Percentiles rank a stretch among this genome's conserved stretches.
phyloP scores from a whole-genome alignment of 1,139 yeast genomes.

The Protomyces inundatus region DNA sequence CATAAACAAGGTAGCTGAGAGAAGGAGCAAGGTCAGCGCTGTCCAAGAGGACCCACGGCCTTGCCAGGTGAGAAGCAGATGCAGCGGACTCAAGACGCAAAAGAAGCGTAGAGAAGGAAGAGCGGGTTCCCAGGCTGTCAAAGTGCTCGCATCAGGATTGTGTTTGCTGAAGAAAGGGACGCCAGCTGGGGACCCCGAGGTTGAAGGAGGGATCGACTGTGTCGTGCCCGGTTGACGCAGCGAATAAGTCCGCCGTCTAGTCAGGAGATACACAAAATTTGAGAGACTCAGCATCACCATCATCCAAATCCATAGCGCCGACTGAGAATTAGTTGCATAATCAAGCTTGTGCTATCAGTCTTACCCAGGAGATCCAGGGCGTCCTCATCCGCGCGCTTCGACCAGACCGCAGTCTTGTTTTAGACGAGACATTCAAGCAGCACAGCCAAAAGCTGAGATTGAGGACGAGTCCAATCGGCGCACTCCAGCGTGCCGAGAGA shows the following conservation, averaged over 20 bases:
- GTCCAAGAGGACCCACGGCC: constrained; percentile 41
- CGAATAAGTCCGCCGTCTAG: not conserved
- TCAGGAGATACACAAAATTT: not conserved
- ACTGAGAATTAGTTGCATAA: not conserved
- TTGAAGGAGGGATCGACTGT: constrained; percentile 23
- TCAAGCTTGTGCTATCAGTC: not conserved
- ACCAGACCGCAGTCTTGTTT: not conserved
- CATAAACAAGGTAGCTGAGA: constrained; percentile 37
- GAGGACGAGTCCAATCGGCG: constrained; percentile 2
- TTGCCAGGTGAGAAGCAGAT: constrained; percentile 43
- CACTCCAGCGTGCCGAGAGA: constrained; percentile 1
- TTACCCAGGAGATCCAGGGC: not conserved
- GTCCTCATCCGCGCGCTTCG: no score
- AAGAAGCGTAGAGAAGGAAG: constrained; percentile 48
- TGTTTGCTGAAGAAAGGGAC: not conserved
- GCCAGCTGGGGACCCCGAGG: constrained; percentile 44
- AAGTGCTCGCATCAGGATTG: constrained; percentile 40
- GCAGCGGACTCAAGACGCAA: constrained; percentile 56
- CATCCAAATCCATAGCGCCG: not conserved
- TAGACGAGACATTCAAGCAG: not conserved
- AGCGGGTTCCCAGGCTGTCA: constrained; percentile 51
- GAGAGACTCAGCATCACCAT: not conserved
- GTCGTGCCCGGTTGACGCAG: not conserved
- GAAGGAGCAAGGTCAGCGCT: constrained; percentile 43
- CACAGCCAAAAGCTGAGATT: constrained; percentile 10